Evolutionary conservation across 2,329 filamentous ascomycete genomes (phyloP), one percentile per base, ranked within the genome.

Genomic region (Zymoseptoria brevis): DNA sequence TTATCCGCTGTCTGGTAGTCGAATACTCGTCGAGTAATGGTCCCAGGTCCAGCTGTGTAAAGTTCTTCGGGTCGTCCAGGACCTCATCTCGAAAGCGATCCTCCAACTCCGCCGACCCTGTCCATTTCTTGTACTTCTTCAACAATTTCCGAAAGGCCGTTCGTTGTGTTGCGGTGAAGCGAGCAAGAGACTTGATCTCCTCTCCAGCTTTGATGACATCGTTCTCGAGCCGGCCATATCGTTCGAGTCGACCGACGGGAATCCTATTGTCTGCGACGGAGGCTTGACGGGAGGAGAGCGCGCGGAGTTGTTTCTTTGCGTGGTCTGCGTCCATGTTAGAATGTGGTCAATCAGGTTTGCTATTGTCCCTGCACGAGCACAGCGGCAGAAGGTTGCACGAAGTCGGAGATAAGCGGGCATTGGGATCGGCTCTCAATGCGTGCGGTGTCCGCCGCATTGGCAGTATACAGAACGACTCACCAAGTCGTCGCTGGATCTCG

Each of bases 121-220:
- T 93, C 90, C 90, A 94, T 81, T 91, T 92, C 81, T 87, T 78
- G 75, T 94, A 93, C 71, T 95, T 95, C 72, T 93, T 94, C 35
- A 92, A 77, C 45, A 95, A 86, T 75, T 95, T 95, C 57, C 84
- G 83, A 67, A 95, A 92, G 3, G 87, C 90, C 4, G 87, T 83
- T 8, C 86, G 80, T 70, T 95, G 90, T 1, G 87, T 87, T 60
- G 82, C 80, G 63, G 87, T 83, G 67, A 93, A 95, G 50, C 89
- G 84, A 41, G 83, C 81, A 5, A 94, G 78, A 4, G 83, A 82
- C 57, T 83, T 81, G 57, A 90, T 84, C 63, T 94, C 89, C 64
- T 89, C 83, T 52, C 86, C 85, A 63, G 87, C 88, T 73, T 74
- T 79, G 50, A 77, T 68, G 11, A 80, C 75, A 59, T 79, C 78